Conservation (phyloP, 495 filamentous ascomycete species). For the Friedmanniomyces simplex region DNA sequence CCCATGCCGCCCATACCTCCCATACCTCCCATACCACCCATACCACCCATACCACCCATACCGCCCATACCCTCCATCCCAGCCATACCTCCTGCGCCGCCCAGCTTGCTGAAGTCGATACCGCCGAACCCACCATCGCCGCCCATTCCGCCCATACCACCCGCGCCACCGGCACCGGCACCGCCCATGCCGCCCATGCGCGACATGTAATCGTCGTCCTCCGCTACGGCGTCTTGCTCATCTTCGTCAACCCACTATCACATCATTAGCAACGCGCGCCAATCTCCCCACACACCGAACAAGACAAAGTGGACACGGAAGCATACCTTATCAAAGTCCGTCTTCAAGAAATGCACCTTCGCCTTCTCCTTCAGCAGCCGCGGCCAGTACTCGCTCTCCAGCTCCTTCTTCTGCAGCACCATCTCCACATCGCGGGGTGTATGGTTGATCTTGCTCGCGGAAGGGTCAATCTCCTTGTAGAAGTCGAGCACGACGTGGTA, state of each 20-base stretch:
- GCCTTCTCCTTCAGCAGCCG: slow-evolving; percentile 78
- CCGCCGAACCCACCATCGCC: slow-evolving; percentile 54
- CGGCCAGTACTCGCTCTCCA: slow-evolving; percentile 86
- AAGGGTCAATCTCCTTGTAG: slow-evolving; percentile 81
- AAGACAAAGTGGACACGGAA: background rate
- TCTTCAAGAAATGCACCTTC: slow-evolving; percentile 96
- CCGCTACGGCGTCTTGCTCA: slow-evolving; percentile 80
- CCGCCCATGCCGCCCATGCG: slow-evolving; percentile 61
- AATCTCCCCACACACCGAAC: background rate
- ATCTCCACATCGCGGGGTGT: slow-evolving; percentile 76
- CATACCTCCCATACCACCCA: slow-evolving; percentile 49
- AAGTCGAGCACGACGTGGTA: slow-evolving; percentile 85
- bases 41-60: slow-evolving; percentile 45
- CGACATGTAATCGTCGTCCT: slow-evolving; percentile 62
- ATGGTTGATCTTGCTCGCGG: slow-evolving; percentile 71
- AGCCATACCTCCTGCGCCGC: slow-evolving; percentile 45
- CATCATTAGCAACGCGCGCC: background rate
- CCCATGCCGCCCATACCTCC: slow-evolving; percentile 50
- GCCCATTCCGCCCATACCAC: slow-evolving; percentile 30
- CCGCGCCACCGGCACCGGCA: slow-evolving; percentile 34
- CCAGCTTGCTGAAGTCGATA: slow-evolving; percentile 87
- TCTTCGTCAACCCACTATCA: slow-evolving; percentile 95
- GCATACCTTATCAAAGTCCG: slow-evolving; percentile 89
- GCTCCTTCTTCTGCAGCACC: slow-evolving; percentile 91
- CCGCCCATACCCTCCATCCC: slow-evolving; percentile 40